Conservation (phyloP, 176 grass and related monocot genomes). For the Triticum turgidum region DNA sequence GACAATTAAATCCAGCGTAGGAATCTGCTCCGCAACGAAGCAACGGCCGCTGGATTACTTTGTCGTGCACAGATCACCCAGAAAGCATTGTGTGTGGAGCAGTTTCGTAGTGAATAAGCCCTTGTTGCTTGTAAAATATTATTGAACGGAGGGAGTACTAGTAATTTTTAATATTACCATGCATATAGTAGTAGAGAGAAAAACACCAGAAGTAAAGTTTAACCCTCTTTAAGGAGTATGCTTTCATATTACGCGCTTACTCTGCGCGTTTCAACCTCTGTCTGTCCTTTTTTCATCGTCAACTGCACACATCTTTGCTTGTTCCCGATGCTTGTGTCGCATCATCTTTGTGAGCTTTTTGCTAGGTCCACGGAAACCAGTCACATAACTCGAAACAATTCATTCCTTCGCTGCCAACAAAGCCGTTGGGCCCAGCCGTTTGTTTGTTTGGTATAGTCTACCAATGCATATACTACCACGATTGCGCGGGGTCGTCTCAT, state of each 20-base stretch:
- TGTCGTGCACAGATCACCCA: no score
- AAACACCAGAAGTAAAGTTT: not conserved
- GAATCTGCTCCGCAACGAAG: no score
- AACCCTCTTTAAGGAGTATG: not conserved
- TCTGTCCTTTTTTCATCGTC: conserved; percentile 11
- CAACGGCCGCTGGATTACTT: no score
- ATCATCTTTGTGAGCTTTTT: not conserved
- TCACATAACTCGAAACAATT: conserved; percentile 32
- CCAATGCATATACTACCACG: no score
- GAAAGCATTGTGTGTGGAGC: no score
- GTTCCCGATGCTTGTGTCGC: conserved; percentile 30
- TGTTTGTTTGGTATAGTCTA: not conserved
- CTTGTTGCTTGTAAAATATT: no score
- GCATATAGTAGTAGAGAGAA: not conserved
- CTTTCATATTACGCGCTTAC: not conserved
- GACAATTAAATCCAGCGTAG: no score
- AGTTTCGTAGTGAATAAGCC: no score
- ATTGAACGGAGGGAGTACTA: no score
- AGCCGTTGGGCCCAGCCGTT: not conserved
- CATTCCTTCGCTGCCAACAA: conserved; percentile 20
- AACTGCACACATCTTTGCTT: conserved; percentile 3
- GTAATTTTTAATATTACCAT: no score
- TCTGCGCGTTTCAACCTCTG: no score
- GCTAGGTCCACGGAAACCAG: conserved; percentile 8
- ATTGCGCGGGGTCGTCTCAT: no score